A percentile compares a stretch with the other conserved stretches of the same genome.
phyloP scores from a whole-genome alignment of 768 basidiomycete species.

The Xerocomellus amylosporus region DNA sequence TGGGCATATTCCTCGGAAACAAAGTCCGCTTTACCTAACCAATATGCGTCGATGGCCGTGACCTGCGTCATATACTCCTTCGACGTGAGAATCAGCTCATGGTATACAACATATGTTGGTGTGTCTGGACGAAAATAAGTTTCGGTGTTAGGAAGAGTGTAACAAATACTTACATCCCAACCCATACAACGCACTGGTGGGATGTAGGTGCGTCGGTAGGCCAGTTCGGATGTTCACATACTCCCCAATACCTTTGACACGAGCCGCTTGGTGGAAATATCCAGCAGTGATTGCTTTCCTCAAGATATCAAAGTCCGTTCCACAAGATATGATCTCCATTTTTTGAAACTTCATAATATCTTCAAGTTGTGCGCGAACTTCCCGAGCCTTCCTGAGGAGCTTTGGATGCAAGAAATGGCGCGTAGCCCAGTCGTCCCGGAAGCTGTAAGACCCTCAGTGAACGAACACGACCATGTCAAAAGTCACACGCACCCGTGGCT shows the following conservation, averaged over 20 bases:
- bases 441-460: constrained; percentile 43
- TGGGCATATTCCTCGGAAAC: neutral
- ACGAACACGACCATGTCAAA: neutral
- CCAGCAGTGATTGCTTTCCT: constrained; percentile 97
- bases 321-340: constrained; percentile 87
- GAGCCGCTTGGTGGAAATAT: constrained; percentile 98
- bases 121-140: constrained; percentile 56
- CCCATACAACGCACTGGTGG: constrained; percentile 94
- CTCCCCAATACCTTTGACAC: constrained; percentile 98
- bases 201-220: constrained; percentile 92
- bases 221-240: constrained; percentile 97
- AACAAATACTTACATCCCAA: constrained; percentile 72
- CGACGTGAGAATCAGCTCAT: constrained; percentile 92
- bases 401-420: constrained; percentile 97
- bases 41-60: constrained; percentile 96
- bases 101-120: constrained; percentile 95
- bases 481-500: constrained; percentile 68
- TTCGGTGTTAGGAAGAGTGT: neutral
- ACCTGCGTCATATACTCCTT: constrained; percentile 99
- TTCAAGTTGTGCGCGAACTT: constrained; percentile 93
- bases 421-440: constrained; percentile 91
- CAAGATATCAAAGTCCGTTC: constrained; percentile 93
- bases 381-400: constrained; percentile 88
- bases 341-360: constrained; percentile 99
- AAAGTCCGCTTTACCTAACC: constrained; percentile 67